Percentiles rank a stretch among this genome's conserved stretches.
Evolutionary conservation across 305 asterid genomes (phyloP).

Genomic region (Stenogyne calaminthoides): DNA sequence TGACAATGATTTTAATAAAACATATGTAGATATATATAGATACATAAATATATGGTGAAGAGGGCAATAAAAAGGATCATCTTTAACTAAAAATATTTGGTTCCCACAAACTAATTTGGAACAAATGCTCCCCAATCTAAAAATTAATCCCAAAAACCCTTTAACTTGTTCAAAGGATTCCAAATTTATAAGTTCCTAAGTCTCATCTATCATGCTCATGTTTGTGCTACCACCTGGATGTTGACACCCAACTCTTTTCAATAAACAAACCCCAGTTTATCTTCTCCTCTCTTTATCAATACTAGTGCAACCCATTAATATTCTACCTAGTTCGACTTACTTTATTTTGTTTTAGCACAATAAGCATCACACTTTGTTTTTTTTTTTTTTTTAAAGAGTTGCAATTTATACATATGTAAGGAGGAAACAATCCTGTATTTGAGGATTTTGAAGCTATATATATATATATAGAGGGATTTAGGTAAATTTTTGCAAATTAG

Average conservation of each 20-base stretch:
- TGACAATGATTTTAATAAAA: slow-evolving; percentile 4
- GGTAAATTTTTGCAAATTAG: no score
- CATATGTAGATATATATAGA: background rate
- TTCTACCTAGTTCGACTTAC: background rate
- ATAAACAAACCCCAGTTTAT: background rate
- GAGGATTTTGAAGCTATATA: background rate
- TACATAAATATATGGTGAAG: slow-evolving; percentile 6
- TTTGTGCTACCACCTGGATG: slow-evolving; percentile 22
- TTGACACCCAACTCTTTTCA: slow-evolving; percentile 1
- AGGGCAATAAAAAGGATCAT: background rate
- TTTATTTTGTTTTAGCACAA: background rate
- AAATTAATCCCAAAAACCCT: background rate
- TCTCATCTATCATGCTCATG: background rate
- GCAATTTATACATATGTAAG: background rate
- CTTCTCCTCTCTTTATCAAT: background rate
- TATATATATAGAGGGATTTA: no score
- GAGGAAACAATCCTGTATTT: background rate
- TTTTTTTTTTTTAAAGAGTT: no score
- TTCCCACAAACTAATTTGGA: slow-evolving; percentile 25
- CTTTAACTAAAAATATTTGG: slow-evolving; percentile 27
- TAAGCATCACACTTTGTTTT: background rate
- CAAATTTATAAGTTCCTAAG: background rate
- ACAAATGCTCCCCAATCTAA: slow-evolving; percentile 18
- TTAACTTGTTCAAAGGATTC: slow-evolving; percentile 6
- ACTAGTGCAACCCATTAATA: background rate